Base-by-base conservation (phyloP, 2,329 filamentous ascomycete species). In the Huntiella omanensis region DNA sequence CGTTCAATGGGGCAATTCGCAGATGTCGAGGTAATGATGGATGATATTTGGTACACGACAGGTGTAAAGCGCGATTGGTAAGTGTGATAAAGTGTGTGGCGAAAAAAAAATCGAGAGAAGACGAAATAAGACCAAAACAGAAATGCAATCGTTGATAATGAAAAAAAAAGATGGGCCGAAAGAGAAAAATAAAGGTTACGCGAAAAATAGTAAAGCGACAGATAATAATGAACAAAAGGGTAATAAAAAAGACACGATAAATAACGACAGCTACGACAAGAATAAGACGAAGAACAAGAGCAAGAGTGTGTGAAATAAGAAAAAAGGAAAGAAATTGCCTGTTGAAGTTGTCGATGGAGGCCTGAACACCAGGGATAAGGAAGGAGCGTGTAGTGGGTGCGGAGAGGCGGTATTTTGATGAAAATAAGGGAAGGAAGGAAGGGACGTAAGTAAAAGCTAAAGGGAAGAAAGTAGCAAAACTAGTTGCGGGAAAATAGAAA, bases 51-150 rank as follows among this genome's bases (percentile, higher is more conserved):
- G 39, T 40, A 28, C 13, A 28, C 22, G 37, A 22, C n/a, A 22
- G 22, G 22, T 10, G 22, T 28, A 28, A 28, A 28, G 8, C 22
- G 22, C 22, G 22, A 28, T 28, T 10, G 22, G 28, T 47, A 15
- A 33, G 15, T 34, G 17, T 38, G 13, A 37, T 43, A 15, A 43
- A 36, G 32, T 41, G 33, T 41, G 43, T 33, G 47, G 40, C 16
- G 36, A 22, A 33, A n/a, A 19, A 33, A 33, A 28, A 15, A 34
- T 42, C 32, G 22, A 15, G 33, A 28, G 17, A 16, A 10, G 16
- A 36, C 38, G 28, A 48, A 32, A 40, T 36, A 50, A 19, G 33
- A 32, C 39, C 19, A 43, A 33, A 47, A 43, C 37, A 34, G 36
- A 40, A 41, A 37, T 39, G 33, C 43, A 37, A 35, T 36, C 22